These are phyloP conservation scores for Sugiyamaella boreocaroliniensis DNA, from an alignment of 805 yeast genomes.

Conservation along the genomic window DNA sequence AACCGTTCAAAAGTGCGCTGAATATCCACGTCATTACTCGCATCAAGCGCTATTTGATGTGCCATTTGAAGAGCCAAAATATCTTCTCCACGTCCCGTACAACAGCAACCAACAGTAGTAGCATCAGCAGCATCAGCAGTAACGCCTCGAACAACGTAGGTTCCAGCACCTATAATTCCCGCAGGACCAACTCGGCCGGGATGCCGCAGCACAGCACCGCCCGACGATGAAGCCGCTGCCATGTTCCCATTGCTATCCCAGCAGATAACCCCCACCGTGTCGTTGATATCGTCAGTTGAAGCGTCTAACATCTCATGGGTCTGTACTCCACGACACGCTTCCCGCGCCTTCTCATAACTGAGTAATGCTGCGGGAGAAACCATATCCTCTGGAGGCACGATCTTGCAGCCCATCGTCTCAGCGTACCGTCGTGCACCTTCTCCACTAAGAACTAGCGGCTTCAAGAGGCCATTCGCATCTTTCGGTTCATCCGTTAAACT, in stretches of 20 bases:
- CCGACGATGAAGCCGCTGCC: constrained; percentile 34
- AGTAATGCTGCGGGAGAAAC: background rate
- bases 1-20: background rate
- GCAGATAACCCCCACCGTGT: constrained; percentile 37
- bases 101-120: constrained; percentile 17
- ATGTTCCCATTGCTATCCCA: constrained; percentile 20
- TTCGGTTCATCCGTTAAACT: constrained; percentile 6
- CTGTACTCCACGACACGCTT: too few species aligned
- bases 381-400: background rate
- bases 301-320: too few species aligned
- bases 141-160: constrained; percentile 12
- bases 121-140: background rate
- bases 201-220: constrained; percentile 33
- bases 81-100: constrained; percentile 39
- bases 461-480: constrained; percentile 13
- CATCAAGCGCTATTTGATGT: background rate
- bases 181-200: constrained; percentile 40
- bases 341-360: background rate
- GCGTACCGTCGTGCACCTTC: constrained; percentile 31
- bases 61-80: constrained; percentile 30
- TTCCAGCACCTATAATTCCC: constrained; percentile 35
- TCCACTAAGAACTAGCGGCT: constrained; percentile 30
- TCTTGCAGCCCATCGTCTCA: constrained; percentile 9
- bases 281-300: constrained; percentile 20
- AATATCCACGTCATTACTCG: background rate